Conservation (phyloP, 2,329 filamentous ascomycete genomes). For the Lachnellula arida region DNA sequence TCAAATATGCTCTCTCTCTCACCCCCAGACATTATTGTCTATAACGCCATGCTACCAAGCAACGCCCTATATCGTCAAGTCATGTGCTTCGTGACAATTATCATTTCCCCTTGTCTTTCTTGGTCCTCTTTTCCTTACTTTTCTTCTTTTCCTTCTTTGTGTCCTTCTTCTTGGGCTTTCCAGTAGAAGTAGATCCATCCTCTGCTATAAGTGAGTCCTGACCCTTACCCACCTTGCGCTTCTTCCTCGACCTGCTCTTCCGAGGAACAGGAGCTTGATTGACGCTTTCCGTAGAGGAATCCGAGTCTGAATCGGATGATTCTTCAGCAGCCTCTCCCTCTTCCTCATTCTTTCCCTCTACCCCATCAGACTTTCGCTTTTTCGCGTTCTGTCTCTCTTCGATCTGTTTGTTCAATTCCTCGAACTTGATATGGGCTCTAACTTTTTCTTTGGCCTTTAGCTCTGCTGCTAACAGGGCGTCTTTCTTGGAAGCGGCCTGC, state of each 20-base stretch:
- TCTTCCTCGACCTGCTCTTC: conserved; percentile 22
- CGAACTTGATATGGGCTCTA: conserved; percentile 43
- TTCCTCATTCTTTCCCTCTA: neutral
- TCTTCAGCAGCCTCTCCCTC: neutral
- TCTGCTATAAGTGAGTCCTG: conserved; percentile 9
- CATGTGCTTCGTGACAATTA: neutral
- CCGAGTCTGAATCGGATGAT: conserved; percentile 15
- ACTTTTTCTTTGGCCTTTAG: conserved; percentile 46
- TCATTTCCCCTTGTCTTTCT: neutral
- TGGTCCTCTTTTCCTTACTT: conserved; percentile 3
- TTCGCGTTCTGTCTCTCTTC: conserved; percentile 33
- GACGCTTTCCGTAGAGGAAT: conserved; percentile 7
- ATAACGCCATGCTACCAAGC: neutral
- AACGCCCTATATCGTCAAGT: neutral
- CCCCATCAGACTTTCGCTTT: conserved; percentile 26
- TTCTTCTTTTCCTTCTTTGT: conserved; percentile 4
- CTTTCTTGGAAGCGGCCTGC: conserved; percentile 42
- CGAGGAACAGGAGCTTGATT: conserved; percentile 1
- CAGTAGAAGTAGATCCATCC: conserved; percentile 11
- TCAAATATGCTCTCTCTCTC: no score
- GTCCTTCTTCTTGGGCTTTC: conserved; percentile 6
- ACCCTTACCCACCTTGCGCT: conserved; percentile 28
- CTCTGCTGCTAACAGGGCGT: conserved; percentile 45
- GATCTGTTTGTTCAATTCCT: conserved; percentile 35
- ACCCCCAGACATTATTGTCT: no score